Percentiles rank a stretch among this genome's conserved stretches.
Conservation (phyloP, 306 rosid genomes). For the Cucurbita maxima region DNA sequence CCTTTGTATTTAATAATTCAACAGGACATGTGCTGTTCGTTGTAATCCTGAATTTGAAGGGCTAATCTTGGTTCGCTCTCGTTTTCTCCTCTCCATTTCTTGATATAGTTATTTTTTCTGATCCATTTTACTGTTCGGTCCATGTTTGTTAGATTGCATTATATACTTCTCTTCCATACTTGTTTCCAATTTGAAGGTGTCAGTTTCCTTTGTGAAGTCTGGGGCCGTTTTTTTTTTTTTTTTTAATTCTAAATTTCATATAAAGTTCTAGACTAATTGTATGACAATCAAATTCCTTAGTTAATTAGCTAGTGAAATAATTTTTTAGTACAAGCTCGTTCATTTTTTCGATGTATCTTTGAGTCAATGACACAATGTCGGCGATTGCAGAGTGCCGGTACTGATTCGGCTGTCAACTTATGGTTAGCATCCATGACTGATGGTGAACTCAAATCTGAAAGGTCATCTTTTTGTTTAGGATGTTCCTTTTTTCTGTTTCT, state of each 20-base stretch:
- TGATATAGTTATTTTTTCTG: neutral
- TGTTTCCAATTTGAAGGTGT: neutral
- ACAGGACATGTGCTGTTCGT: conserved; percentile 84
- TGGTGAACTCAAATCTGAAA: conserved; percentile 38
- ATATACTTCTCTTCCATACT: neutral
- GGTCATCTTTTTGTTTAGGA: conserved; percentile 31
- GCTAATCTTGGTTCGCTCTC: conserved; percentile 61
- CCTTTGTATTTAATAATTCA: conserved; percentile 15
- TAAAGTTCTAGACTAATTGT: neutral
- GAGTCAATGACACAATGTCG: conserved; percentile 11
- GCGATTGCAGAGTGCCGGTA: conserved; percentile 74
- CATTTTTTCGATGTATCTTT: neutral
- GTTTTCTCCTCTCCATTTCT: conserved; percentile 19
- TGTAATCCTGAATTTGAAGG: conserved; percentile 80
- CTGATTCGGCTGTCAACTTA: conserved; percentile 80
- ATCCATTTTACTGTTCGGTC: neutral
- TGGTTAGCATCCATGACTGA: conserved; percentile 51
- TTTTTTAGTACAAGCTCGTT: neutral
- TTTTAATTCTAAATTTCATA: neutral
- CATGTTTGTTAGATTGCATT: neutral
- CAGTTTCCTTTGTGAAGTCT: neutral
- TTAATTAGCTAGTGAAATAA: neutral
- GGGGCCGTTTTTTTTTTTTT: neutral
- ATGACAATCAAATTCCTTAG: neutral
- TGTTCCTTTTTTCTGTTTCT: neutral